Evolutionary conservation across 2,329 filamentous ascomycete species (phyloP), one percentile per base, ranked within the genome.

Genomic region (Neopestalotiopsis sp.): DNA sequence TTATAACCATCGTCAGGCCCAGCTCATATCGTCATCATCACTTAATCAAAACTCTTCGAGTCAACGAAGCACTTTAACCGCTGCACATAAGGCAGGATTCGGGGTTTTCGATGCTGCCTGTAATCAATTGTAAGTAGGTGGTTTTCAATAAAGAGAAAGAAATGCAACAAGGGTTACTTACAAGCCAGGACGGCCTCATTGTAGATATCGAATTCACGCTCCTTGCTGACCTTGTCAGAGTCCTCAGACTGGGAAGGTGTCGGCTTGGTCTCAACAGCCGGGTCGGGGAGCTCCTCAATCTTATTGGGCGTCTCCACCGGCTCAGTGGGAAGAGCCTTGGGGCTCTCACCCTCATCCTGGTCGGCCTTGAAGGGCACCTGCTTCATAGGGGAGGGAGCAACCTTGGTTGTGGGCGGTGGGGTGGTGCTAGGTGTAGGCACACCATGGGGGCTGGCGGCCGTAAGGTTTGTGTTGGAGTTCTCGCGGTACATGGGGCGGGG

Each of bases 41-140:
- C 20, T 30, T 53, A n/a, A 53, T n/a, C 45, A 53, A n/a, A 10
- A 24, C 38, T 28, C 10, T 20, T n/a, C 59, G 9, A 38, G 30
- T 12, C 38, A 45, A 24, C 28, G 4, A 58, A 38, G 57, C 34
- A n/a, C 2, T 28, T 76, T 88, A 98, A 85, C 95, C 95, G 83
- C 94, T 97, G 90, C 96, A 99, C 96, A 99, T 98, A 73, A 97
- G 80, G 80, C 96, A 99, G 62, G 92, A 88, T 80, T 99, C 96
- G 75, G 92, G 94, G 86, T 98, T 98, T 79, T 98, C 95, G 81
- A 99, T 98, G 84, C 95, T 98, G 87, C 90, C 90, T 92, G 70
- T 76, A 62, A 53, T 38, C 34, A 38, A 17, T 76, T 74, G 78
- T 86, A 77, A 83, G 77, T 70, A 20, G 45, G 20, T 28, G 40